Evolutionary conservation across 129 eudicot genomes (phyloP).

Genomic region (Flaveria bidentis): DNA sequence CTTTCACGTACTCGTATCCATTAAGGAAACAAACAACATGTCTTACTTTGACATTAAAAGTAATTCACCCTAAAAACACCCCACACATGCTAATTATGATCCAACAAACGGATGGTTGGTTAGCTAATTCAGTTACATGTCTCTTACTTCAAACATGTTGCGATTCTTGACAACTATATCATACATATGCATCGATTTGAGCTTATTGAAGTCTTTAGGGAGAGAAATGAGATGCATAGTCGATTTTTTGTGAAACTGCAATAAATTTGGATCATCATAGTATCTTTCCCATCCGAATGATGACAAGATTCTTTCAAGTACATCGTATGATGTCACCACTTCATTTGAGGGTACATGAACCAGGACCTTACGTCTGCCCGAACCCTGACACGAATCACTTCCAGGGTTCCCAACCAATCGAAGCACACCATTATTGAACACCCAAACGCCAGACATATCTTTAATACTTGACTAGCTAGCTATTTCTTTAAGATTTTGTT

Average conservation of each 20-base stretch:
- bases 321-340: slow-evolving; percentile 62
- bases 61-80: background rate
- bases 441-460: slow-evolving; percentile 95
- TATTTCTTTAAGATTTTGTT: slow-evolving; percentile 10
- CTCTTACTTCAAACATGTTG: slow-evolving; percentile 79
- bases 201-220: slow-evolving; percentile 56
- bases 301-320: slow-evolving; percentile 53
- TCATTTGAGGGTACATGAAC: slow-evolving; percentile 64
- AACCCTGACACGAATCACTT: slow-evolving; percentile 48
- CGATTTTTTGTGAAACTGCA: slow-evolving; percentile 14
- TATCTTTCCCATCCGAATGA: slow-evolving; percentile 89
- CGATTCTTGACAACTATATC: slow-evolving; percentile 92
- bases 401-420: slow-evolving; percentile 80
- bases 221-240: slow-evolving; percentile 10
- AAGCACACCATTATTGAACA: slow-evolving; percentile 85
- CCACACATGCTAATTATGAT: background rate
- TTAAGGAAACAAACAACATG: too few relatives aligned
- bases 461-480: background rate
- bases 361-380: slow-evolving; percentile 44
- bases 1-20: background rate
- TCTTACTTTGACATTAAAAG: too few relatives aligned
- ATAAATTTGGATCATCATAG: slow-evolving; percentile 59
- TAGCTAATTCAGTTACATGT: slow-evolving; percentile 22
- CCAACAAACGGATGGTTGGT: background rate
- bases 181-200: slow-evolving; percentile 89